Base-by-base conservation (phyloP, 75 land plant species). In the Chamaecyparis obtusa region DNA sequence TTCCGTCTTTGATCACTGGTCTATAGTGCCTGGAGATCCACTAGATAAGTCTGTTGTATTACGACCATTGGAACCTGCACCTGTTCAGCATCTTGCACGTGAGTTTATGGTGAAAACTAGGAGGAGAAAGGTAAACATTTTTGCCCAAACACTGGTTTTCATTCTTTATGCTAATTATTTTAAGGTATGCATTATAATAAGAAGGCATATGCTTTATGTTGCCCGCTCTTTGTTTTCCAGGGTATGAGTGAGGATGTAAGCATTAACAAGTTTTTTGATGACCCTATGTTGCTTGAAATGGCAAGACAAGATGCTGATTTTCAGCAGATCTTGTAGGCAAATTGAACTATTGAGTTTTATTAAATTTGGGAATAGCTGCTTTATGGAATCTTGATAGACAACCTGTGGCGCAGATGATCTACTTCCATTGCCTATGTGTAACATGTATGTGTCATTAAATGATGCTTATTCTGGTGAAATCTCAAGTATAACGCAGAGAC, bases 231-330 rank as follows among this genome's bases (percentile, higher is more conserved):
- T 83, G 54, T 83, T 75, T 87, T 57, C 39, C 92, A 98, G 99
- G 99, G 99, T 71, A 98, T 98, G 99, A 97, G 99, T 60, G 99
- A 98, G 85, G 99, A 98, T 86, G 99, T 98, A 86, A 97, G 97
- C 89, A 98, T 97, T 77, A 98, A 97, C 90, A 98, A 95, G 90
- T 98, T 97, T 92, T 98, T 98, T 69, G 99, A 98, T 78, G 99
- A 98, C 88, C 99, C 99, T 67, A 98, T 98, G 99, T 85, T 98
- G 83, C 92, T 92, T 41, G 99, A 98, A 89, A 94, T 98, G 27
- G 99, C 99, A 13, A 93, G 95, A 64, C 99, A 98, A 85, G 99
- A 93, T 88, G 96, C 99, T n/a, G 99, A 97, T 69, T 90, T 98
- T 82, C 99, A 98, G 84, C 94, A 89, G 85, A 92, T 92, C 79